Percentiles rank a stretch among this genome's conserved stretches.
Evolutionary conservation across 148 eudicot genomes (phyloP).

Genomic region (Chenopodium berlandieri): DNA sequence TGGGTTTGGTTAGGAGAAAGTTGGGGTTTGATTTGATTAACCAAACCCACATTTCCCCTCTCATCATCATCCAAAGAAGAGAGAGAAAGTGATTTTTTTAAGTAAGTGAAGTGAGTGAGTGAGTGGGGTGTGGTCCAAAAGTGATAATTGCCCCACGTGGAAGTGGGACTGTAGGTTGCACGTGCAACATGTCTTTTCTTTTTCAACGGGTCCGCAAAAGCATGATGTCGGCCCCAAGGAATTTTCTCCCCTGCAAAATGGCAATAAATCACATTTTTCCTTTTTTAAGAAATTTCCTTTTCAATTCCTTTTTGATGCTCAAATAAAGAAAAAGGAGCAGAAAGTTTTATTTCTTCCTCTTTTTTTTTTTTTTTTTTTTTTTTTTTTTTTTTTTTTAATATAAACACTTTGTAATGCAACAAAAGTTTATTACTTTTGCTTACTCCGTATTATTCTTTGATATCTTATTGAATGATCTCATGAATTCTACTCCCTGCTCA

Average conservation of each 20-base stretch:
- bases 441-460: neutral
- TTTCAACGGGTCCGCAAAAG: slow-evolving; percentile 27
- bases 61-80: neutral
- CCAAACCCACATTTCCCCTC: neutral
- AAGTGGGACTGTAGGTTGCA: slow-evolving; percentile 37
- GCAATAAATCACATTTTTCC: neutral
- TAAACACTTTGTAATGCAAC: neutral
- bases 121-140: slow-evolving; percentile 28
- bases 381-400: neutral
- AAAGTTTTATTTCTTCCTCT: neutral
- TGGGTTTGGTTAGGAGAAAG: neutral
- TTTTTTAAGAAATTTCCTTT: slow-evolving; percentile 1
- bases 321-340: slow-evolving; percentile 5
- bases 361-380: neutral
- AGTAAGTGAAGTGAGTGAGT: neutral
- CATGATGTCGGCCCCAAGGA: slow-evolving; percentile 31
- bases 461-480: slow-evolving; percentile 3
- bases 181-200: slow-evolving; percentile 32
- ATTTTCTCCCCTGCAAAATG: slow-evolving; percentile 16
- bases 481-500: slow-evolving; percentile 2
- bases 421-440: slow-evolving; percentile 18
- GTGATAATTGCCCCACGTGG: slow-evolving; percentile 41
- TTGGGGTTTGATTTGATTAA: slow-evolving; percentile 18
- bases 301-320: neutral
- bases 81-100: neutral